A percentile compares a stretch with the other conserved stretches of the same genome.
phyloP scores from a whole-genome alignment of 805 yeast species.

The Maudiozyma barnettii region DNA sequence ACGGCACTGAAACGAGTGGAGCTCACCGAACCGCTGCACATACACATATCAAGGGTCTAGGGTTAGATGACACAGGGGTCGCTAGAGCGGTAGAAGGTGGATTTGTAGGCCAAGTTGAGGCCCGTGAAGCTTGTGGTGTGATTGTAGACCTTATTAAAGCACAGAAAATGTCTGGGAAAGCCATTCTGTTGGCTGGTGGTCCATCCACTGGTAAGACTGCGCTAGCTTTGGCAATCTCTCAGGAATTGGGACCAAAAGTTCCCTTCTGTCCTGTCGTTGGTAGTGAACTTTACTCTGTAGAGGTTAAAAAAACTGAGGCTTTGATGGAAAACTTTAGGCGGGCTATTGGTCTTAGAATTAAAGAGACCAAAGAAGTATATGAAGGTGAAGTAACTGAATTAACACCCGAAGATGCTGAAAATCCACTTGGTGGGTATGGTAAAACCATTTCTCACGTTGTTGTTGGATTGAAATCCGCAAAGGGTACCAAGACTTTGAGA shows the following conservation, averaged over 20 bases:
- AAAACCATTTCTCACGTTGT: slow-evolving; percentile 91
- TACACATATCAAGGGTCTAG: slow-evolving; percentile 92
- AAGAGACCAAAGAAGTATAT: slow-evolving; percentile 94
- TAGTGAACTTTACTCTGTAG: slow-evolving; percentile 88
- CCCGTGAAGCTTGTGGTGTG: slow-evolving; percentile 89
- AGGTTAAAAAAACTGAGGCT: slow-evolving; percentile 92
- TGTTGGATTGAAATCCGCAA: slow-evolving; percentile 85
- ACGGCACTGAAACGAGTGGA: slow-evolving; percentile 25
- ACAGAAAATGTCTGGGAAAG: slow-evolving; percentile 90
- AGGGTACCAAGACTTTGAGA: slow-evolving; percentile 81
- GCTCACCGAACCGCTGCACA: slow-evolving; percentile 77
- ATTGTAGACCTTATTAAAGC: slow-evolving; percentile 88
- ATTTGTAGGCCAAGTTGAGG: slow-evolving; percentile 60
- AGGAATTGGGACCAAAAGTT: slow-evolving; percentile 92
- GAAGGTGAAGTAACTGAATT: slow-evolving; percentile 97
- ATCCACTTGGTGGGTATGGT: slow-evolving; percentile 96
- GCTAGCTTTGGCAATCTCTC: slow-evolving; percentile 88
- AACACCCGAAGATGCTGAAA: slow-evolving; percentile 92
- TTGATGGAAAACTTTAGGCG: slow-evolving; percentile 93
- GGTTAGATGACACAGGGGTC: slow-evolving; percentile 79
- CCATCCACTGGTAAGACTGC: slow-evolving; percentile 99
- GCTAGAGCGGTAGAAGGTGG: slow-evolving; percentile 87
- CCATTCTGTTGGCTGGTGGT: slow-evolving; percentile 91
- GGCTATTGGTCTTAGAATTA: slow-evolving; percentile 91
- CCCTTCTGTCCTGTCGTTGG: slow-evolving; percentile 98